Evolutionary conservation across 2,329 filamentous ascomycete species (phyloP), one percentile per base, ranked within the genome.

Genomic region (Dactylellina parvicollis): DNA sequence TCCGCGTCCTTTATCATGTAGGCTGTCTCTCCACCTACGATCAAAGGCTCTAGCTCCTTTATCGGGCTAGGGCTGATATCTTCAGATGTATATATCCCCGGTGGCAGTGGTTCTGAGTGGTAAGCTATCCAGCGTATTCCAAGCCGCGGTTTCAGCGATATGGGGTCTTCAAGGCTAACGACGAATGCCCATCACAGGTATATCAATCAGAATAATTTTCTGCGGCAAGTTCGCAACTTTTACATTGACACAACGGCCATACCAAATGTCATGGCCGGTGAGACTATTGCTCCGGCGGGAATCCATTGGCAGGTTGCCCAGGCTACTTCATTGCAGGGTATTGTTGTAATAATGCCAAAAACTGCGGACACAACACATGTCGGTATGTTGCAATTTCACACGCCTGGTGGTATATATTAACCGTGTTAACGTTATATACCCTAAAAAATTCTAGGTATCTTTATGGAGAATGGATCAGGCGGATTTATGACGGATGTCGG

Each of bases 171-270:
- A 88, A 91, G 12, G 12, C 34, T 38, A 38, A 38, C 30, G 12
- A 9, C n/a, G 28, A 16, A 12, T 34, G 14, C 18, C 3, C 7
- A 20, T 12, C 10, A 54, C 14, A 54, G 49, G 49, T 54, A 88
- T 81, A 89, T 88, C 78, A 93, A 93, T 82, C 89, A 92, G 80
- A 86, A 86, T 81, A 93, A 93, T 83, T 94, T 94, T 82, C 93
- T 91, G 84, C 89, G 91, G 61, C 89, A 92, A 80, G 83, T 94
- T 76, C 89, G 90, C 79, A 94, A 95, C 83, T 90, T 95, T 79
- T 85, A 90, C 78, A 89, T 95, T 78, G 91, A 94, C 79, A 81
- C 91, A 56, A 92, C 87, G 18, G 85, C 83, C 5, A 86, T 90
- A 84, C 88, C 87, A 28, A 81, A 83, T 76, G 16, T 28, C 12